Conservation (phyloP, 2,329 filamentous ascomycete genomes). For the Diaporthe sp. region DNA sequence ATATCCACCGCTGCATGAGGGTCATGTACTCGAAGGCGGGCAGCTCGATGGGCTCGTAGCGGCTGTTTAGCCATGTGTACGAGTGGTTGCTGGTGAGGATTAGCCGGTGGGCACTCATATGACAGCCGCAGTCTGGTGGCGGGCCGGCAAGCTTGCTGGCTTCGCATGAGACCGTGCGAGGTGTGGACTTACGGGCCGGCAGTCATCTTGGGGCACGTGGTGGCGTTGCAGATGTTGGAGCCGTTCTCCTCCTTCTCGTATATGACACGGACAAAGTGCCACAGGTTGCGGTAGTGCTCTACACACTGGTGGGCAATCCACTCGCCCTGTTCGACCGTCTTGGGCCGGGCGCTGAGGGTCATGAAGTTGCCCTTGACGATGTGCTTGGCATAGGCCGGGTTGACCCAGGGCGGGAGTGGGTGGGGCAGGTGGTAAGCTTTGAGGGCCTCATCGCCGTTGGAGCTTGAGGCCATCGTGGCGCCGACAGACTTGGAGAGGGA, state of each 20-base stretch:
- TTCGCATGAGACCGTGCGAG: neutral
- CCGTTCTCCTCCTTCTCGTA: constrained; percentile 81
- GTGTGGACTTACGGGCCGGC: constrained; percentile 78
- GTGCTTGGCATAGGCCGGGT: constrained; percentile 77
- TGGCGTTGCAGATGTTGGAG: constrained; percentile 80
- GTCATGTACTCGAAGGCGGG: constrained; percentile 87
- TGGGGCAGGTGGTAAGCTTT: constrained; percentile 48
- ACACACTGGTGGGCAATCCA: constrained; percentile 92
- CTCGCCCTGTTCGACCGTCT: constrained; percentile 86
- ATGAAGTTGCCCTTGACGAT: constrained; percentile 94
- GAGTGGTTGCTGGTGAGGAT: constrained; percentile 72
- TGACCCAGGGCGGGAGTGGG: constrained; percentile 74
- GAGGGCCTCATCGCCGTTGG: constrained; percentile 50
- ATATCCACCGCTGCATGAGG: constrained; percentile 88
- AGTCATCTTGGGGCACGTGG: constrained; percentile 86
- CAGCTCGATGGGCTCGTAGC: constrained; percentile 82
- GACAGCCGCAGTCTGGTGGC: constrained; percentile 35
- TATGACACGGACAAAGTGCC: constrained; percentile 84
- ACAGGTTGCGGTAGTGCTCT: constrained; percentile 85
- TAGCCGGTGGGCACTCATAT: constrained; percentile 7
- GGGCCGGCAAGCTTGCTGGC: neutral
- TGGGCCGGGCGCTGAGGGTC: constrained; percentile 86
- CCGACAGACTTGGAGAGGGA: constrained; percentile 45
- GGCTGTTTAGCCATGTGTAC: constrained; percentile 87
- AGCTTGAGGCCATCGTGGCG: constrained; percentile 45